Base-by-base conservation (phyloP, 176 grass and related monocot species). In the Otatea glauca region DNA sequence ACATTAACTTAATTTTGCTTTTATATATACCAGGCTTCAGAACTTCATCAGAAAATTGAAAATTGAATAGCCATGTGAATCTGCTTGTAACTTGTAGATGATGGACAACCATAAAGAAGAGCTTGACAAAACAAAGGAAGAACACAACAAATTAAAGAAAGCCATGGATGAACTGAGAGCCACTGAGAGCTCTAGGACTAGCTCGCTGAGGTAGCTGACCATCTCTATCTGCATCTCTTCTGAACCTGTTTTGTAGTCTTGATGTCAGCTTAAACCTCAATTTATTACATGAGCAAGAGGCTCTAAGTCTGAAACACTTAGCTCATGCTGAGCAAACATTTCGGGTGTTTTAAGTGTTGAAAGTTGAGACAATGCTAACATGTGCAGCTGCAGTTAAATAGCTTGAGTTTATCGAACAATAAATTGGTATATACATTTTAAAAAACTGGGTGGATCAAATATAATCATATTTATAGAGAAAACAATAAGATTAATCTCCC, bases 21-120 rank as follows among this genome's bases (percentile, higher is more conserved):
- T 68, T 68, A 65, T 44, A 37, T 84, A 70, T 74, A 78, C 14
- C 65, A 98, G 96, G 93, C 93, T 86, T 89, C 91, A 68, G 89
- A 96, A 81, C 93, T 98, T 90, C 96, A 98, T 79, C 85, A 93
- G 58, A 92, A 94, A 89, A 94, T 98, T 77, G 93, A 98, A 94
- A 94, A 98, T 81, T 49, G 51, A 84, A 25, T 17, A 16, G 5
- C 6, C 61, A 73, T 84, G 12, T 58, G 65, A 65, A 56, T 67
- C 24, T 9, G 6, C 67, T 88, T 56, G 14, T 60, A 42, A 85
- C 38, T 93, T 75, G 68, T 68, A 99, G 96, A 66, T 94, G 62
- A 94, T 99, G 68, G 89, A 99, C 76, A 68, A 75, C 27, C 96
- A 99, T 81, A 92, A 99, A 80, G 89, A 75, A 75, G 83, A 89